phyloP scores from a whole-genome alignment of 331 rosid species.

The Prunus yedoensis region DNA sequence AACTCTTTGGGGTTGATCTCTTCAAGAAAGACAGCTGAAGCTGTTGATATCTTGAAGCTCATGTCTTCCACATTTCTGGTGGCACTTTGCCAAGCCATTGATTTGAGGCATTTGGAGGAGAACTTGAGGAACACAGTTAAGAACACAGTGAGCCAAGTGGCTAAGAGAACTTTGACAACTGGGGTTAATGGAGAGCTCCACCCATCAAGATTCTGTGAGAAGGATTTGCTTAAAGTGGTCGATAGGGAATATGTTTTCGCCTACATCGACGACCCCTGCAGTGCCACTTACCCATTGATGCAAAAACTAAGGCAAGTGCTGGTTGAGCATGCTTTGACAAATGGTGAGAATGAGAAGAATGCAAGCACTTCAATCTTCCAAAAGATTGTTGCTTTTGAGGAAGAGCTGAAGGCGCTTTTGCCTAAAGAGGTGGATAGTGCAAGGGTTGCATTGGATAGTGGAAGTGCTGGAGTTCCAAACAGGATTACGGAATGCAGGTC shows the following conservation, averaged over 20 bases:
- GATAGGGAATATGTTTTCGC: constrained; percentile 65
- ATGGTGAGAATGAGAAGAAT: constrained; percentile 58
- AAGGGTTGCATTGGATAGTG: constrained; percentile 56
- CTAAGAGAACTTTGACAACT: constrained; percentile 57
- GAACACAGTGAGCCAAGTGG: constrained; percentile 65
- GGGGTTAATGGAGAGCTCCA: constrained; percentile 74
- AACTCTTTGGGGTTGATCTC: constrained; percentile 87
- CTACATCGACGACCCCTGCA: constrained; percentile 76
- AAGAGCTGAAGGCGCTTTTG: constrained; percentile 51
- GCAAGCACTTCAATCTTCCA: constrained; percentile 71
- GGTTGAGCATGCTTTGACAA: constrained; percentile 68
- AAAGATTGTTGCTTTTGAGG: constrained; percentile 69
- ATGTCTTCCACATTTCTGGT: constrained; percentile 77
- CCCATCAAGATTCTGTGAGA: constrained; percentile 82
- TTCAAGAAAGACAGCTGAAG: constrained; percentile 70
- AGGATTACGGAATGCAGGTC: constrained; percentile 70
- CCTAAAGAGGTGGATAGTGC: constrained; percentile 74
- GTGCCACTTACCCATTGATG: constrained; percentile 68
- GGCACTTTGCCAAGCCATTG: constrained; percentile 87
- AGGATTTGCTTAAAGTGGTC: constrained; percentile 71
- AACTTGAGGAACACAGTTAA: constrained; percentile 64
- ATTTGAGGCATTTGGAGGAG: constrained; percentile 91
- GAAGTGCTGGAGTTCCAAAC: constrained; percentile 46
- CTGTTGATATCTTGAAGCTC: constrained; percentile 72
- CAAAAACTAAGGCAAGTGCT: constrained; percentile 73